phyloP scores from a whole-genome alignment of 2,329 filamentous ascomycete species.

The Paraconiothyrium sp. region DNA sequence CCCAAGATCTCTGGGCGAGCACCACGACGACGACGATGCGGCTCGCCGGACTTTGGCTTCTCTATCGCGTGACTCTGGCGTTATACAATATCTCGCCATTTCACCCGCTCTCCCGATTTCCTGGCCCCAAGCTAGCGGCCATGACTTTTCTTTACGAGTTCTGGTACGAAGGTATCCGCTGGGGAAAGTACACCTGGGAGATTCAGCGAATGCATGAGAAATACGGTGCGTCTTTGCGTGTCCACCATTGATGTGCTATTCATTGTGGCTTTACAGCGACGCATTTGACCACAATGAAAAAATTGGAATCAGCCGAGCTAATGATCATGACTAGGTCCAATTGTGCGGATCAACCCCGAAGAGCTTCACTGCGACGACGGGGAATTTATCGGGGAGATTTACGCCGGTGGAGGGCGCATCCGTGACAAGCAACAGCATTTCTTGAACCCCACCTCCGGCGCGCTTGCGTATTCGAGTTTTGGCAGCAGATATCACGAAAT shows the following conservation, averaged over 20 bases:
- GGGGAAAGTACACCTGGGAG: conserved; percentile 16
- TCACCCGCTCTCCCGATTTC: conserved; percentile 21
- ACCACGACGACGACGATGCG: conserved; percentile 6
- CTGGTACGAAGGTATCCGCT: conserved; percentile 19
- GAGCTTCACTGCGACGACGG: conserved; percentile 6
- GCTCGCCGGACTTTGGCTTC: conserved; percentile 15
- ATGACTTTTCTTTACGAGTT: conserved; percentile 22
- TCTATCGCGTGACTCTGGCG: conserved; percentile 15
- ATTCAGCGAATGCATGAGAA: conserved; percentile 23
- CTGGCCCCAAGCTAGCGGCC: conserved; percentile 23
- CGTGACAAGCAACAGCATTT: neutral
- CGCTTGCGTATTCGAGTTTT: neutral
- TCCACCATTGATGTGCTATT: conserved; percentile 4
- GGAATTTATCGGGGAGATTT: neutral
- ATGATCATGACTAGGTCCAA: conserved; percentile 7
- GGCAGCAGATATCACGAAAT: neutral
- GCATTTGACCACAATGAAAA: neutral
- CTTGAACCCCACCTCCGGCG: conserved; percentile 2
- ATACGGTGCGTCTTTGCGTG: conserved; percentile 18
- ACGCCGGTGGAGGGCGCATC: conserved; percentile 3
- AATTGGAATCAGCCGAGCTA: conserved; percentile 4
- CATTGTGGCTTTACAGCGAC: neutral
- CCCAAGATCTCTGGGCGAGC: conserved; percentile 5
- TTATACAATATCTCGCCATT: conserved; percentile 21
- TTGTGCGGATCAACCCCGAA: conserved; percentile 10